Percentiles rank a stretch among this genome's conserved stretches.
Conservation (phyloP, 2,329 filamentous ascomycete genomes). For the Penicillium sp. region DNA sequence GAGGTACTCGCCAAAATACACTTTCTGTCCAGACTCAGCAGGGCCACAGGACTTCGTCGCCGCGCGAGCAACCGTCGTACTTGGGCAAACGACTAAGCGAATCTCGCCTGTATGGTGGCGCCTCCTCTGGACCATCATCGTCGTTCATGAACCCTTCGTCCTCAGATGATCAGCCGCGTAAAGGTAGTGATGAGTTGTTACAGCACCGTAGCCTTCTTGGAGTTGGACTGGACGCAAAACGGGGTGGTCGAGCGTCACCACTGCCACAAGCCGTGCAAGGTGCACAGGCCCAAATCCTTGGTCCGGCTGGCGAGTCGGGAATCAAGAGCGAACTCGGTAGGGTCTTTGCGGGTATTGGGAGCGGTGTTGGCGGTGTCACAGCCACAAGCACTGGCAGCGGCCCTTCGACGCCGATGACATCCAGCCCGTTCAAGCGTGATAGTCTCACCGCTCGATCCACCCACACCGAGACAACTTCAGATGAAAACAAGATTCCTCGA, state of each 20-base stretch:
- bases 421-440: constrained; percentile 57
- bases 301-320: constrained; percentile 79
- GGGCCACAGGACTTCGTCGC: constrained; percentile 38
- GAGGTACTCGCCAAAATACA: constrained; percentile 37
- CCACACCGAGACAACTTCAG: constrained; percentile 44
- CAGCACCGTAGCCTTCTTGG: constrained; percentile 73
- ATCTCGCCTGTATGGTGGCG: constrained; percentile 40
- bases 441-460: constrained; percentile 52
- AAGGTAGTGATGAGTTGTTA: constrained; percentile 60
- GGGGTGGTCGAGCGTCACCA: constrained; percentile 82
- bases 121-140: constrained; percentile 35
- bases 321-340: constrained; percentile 95
- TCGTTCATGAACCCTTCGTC: constrained; percentile 30
- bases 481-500: constrained; percentile 48
- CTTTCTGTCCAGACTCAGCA: constrained; percentile 41
- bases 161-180: constrained; percentile 47
- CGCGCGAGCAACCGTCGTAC: constrained; percentile 41
- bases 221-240: constrained; percentile 73
- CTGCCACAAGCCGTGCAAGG: constrained; percentile 93
- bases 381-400: constrained; percentile 55
- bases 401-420: constrained; percentile 58
- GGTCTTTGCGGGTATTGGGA: constrained; percentile 92
- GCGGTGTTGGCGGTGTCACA: constrained; percentile 63
- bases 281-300: constrained; percentile 78
- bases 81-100: constrained; percentile 39